Base-by-base conservation (phyloP, 192 early-diverging fungal genomes). In the Coemansia umbellata region DNA sequence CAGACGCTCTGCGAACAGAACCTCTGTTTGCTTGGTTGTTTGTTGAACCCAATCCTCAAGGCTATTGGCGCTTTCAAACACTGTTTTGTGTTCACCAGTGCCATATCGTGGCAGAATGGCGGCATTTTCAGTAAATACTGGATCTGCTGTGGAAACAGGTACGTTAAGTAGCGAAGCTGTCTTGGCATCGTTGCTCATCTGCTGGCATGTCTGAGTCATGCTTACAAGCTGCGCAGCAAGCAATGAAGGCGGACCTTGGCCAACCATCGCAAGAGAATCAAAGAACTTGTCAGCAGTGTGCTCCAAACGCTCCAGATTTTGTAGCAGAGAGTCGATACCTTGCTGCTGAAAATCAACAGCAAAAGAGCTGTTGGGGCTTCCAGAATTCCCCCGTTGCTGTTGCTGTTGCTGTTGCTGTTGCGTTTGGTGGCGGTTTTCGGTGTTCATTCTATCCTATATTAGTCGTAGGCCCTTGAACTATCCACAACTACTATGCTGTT, bases 221-320 rank as follows among this genome's bases (percentile, higher is more conserved):
- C 33, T 58, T 19, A 65, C 66, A 15, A 75, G 65, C 47, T 75
- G 73, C 5, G 73, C 65, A 15, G 73, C 61, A 18, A 75, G 73
- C 35, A 75, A 47, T n/a, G 73, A 75, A 3, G 73, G 73, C 19
- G 73, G 73, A 0, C 73, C 73, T 35, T 68, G 73, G 9, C 73
- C 73, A 37, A 75, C 65, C 66, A 67, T 51, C 5, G 55, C 73
- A 28, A 75, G 58, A 21, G 66, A 60, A n/a, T 64, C 61, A 40
- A 75, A 75, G 28, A 75, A 68, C 44, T 50, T 69, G 43, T 50
- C 42, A n/a, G 65, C 66, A 8, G 60, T 55, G 17, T 36, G 39
- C 14, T 75, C 73, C 21, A 75, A 61, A 13, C 61, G 60, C n/a
- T 68, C 60, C 26, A 75, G 36, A 18, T 26, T 43, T 36, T 69